Evolutionary conservation across 495 filamentous ascomycete genomes (phyloP), one percentile per base, ranked within the genome.

Genomic region (Neurospora discreta): DNA sequence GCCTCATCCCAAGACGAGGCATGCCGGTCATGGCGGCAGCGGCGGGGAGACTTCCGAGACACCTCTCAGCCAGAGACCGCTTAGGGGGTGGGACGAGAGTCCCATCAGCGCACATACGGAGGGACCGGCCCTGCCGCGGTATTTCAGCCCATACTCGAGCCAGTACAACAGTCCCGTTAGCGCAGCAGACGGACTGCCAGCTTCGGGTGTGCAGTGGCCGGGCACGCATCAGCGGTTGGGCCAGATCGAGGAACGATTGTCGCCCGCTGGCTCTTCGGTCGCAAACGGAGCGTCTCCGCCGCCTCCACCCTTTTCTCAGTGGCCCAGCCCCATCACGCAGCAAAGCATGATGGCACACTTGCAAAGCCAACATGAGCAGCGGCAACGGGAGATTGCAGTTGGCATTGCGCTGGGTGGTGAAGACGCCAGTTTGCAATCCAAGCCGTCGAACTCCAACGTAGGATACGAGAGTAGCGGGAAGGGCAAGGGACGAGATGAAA

Each of bases 131-230:
- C 80, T 82, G 71, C 82, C 82, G 23, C 83, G 81, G 7, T 86
- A 86, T 74, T 84, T 85, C 73, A 84, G 81, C 20, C 84, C 84
- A 0, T 86, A 86, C 70, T 73, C 77, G 6, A 83, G 83, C 70
- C 78, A 81, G 68, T 85, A 80, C 74, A 83, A 82, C 77, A 85
- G 83, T 74, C 84, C 84, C 39, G 76, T 85, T 39, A 82, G 78
- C 60, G 82, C 72, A 20, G 75, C 78, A 44, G 82, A 83, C 40
- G 76, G 74, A 30, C 71, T 71, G 1, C 73, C 75, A 40, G 74
- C 75, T 16, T 74, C 74, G 73, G 74, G 58, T 18, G 68, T 52
- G 16, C 70, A 71, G 70, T 80, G 79, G 78, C 78, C 78, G 16
- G 70, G 74, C 8, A 52, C 69, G 16, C 74, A 75, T 15, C 74